phyloP scores from a whole-genome alignment of 495 filamentous ascomycete genomes.

The Aspergillus taichungensis region DNA sequence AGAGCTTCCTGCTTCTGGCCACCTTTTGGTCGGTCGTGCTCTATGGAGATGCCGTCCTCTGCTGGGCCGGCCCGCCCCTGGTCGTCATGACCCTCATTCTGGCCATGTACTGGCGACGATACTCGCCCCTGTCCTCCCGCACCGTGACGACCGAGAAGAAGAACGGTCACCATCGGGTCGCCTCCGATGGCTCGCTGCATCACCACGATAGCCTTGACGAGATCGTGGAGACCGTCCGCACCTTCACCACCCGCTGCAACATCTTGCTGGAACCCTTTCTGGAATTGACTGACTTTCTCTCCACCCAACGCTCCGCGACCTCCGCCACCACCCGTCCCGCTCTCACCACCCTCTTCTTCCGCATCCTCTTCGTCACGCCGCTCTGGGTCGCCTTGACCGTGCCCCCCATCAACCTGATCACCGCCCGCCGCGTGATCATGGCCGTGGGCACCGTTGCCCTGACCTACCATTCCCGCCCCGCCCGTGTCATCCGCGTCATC shows the following conservation, averaged over 20 bases:
- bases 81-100: conserved; percentile 70
- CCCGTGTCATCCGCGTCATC: conserved; percentile 74
- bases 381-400: conserved; percentile 78
- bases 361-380: conserved; percentile 79
- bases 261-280: conserved; percentile 83
- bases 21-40: conserved; percentile 77
- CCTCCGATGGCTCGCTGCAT: conserved; percentile 55
- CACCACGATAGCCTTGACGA: conserved; percentile 88
- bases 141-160: conserved; percentile 62
- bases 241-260: conserved; percentile 84
- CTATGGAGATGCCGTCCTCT: conserved; percentile 75
- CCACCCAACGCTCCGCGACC: conserved; percentile 82
- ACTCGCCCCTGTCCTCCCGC: conserved; percentile 80
- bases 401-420: conserved; percentile 76
- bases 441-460: conserved; percentile 70
- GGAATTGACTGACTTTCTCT: conserved; percentile 84
- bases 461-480: conserved; percentile 85
- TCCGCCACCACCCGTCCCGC: conserved; percentile 89
- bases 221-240: conserved; percentile 84
- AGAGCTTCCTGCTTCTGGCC: conserved; percentile 83
- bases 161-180: conserved; percentile 35
- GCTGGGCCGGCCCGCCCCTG: conserved; percentile 73
- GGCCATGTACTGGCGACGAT: conserved; percentile 87
- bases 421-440: conserved; percentile 73
- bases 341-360: conserved; percentile 78